A percentile compares a stretch with the other conserved stretches of the same genome.
Evolutionary conservation across 352 stramenopile species (phyloP).

Genomic region (Phytopythium cucurbitacearum): DNA sequence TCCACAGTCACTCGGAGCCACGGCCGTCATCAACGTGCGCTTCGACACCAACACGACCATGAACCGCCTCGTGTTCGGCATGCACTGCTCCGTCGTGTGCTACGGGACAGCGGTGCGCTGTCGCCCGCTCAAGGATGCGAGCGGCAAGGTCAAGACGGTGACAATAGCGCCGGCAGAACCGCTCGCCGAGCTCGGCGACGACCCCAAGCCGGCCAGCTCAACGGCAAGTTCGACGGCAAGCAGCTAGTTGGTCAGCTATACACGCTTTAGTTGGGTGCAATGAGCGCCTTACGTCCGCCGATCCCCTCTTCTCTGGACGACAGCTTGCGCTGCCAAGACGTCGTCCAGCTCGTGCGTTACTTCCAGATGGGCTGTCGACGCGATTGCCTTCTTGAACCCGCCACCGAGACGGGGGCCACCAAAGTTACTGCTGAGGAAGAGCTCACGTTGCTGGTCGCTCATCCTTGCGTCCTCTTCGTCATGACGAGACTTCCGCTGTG

Average conservation of each 20-base stretch:
- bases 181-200: slow-evolving; percentile 2
- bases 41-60: slow-evolving; percentile 86
- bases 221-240: too few relatives aligned
- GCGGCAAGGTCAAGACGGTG: slow-evolving; percentile 4
- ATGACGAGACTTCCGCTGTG: too few relatives aligned
- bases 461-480: background rate
- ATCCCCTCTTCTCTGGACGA: too few relatives aligned
- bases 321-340: too few relatives aligned
- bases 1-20: slow-evolving; percentile 57
- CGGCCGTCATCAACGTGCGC: slow-evolving; percentile 70
- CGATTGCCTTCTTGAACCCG: slow-evolving; percentile 28
- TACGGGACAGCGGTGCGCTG: slow-evolving; percentile 77
- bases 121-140: slow-evolving; percentile 19
- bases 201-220: too few relatives aligned
- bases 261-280: too few relatives aligned
- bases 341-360: too few relatives aligned
- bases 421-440: slow-evolving; percentile 13
- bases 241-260: too few relatives aligned
- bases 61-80: slow-evolving; percentile 80
- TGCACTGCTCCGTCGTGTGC: slow-evolving; percentile 78
- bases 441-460: slow-evolving; percentile 12
- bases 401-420: slow-evolving; percentile 29
- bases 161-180: slow-evolving; percentile 3
- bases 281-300: too few relatives aligned
- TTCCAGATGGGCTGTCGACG: too few relatives aligned